Evolutionary conservation across 2,329 filamentous ascomycete species (phyloP).

Genomic region (Hymenoscyphus fraxineus): DNA sequence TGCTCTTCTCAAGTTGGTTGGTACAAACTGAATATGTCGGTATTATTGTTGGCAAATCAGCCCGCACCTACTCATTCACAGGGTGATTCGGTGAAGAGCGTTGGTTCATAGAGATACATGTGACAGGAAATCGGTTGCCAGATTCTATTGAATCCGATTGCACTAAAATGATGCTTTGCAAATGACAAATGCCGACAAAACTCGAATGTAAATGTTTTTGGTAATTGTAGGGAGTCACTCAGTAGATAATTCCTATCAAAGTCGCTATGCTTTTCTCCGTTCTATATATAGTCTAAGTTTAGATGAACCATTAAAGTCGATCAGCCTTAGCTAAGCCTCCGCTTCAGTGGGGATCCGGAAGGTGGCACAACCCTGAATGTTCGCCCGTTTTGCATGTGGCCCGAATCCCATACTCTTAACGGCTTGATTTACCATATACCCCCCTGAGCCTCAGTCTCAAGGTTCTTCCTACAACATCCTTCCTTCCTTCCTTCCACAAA

Average conservation of each 20-base stretch:
- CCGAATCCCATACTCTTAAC: neutral
- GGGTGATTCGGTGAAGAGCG: too few species aligned
- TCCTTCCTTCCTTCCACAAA: too few species aligned
- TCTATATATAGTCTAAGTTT: neutral
- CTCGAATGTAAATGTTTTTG: neutral
- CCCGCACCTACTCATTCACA: too few species aligned
- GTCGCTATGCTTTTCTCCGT: neutral
- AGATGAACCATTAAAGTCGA: neutral
- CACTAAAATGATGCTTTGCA: neutral
- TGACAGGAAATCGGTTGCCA: too few species aligned
- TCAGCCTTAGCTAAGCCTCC: too few species aligned
- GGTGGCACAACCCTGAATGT: neutral
- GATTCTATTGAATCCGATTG: too few species aligned
- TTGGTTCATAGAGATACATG: too few species aligned
- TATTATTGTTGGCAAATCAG: too few species aligned
- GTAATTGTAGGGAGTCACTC: neutral
- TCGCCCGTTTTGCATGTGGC: neutral
- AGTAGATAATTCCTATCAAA: neutral
- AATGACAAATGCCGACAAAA: slow-evolving; percentile 5
- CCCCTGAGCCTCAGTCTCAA: neutral
- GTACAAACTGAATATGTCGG: too few species aligned
- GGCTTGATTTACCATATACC: neutral
- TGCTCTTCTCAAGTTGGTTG: too few species aligned
- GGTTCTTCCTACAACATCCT: neutral
- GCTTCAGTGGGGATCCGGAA: too few species aligned